Percentiles rank a stretch among this genome's conserved stretches.
Evolutionary conservation across 768 basidiomycete genomes (phyloP).

Genomic region (Mycena metata): DNA sequence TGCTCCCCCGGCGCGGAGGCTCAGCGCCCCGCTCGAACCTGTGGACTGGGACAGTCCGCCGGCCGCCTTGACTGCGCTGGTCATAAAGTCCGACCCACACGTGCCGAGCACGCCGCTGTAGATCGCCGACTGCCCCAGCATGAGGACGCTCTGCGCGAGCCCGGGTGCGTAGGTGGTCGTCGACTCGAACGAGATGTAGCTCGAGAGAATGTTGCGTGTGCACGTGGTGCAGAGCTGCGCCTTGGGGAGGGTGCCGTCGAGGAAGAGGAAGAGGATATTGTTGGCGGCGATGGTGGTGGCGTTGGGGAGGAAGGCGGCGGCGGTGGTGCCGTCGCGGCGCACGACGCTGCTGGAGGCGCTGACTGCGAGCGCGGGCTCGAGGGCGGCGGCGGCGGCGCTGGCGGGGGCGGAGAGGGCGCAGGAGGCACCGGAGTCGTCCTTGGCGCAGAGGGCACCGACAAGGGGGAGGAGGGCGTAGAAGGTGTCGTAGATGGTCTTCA

Average conservation of each 20-base stretch:
- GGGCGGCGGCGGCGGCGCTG: slow-evolving; percentile 42
- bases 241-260: slow-evolving; percentile 63
- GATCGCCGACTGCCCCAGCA: slow-evolving; percentile 74
- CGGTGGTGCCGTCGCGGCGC: slow-evolving; percentile 46
- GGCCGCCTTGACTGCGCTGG: slow-evolving; percentile 75
- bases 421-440: slow-evolving; percentile 77
- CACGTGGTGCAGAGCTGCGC: slow-evolving; percentile 82
- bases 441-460: slow-evolving; percentile 77
- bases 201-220: slow-evolving; percentile 79
- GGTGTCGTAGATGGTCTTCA: slow-evolving; percentile 81
- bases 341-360: too few relatives aligned
- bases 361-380: slow-evolving; percentile 38
- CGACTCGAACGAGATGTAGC: slow-evolving; percentile 85
- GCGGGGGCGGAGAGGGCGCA: slow-evolving; percentile 70
- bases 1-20: slow-evolving; percentile 37
- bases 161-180: slow-evolving; percentile 82
- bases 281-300: slow-evolving; percentile 63
- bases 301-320: slow-evolving; percentile 65
- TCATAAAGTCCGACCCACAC: slow-evolving; percentile 83
- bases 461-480: slow-evolving; percentile 82
- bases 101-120: slow-evolving; percentile 71
- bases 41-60: slow-evolving; percentile 63
- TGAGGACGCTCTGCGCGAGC: slow-evolving; percentile 70
- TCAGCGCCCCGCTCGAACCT: slow-evolving; percentile 42
- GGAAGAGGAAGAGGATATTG: slow-evolving; percentile 88